Conservation (phyloP, 2,329 filamentous ascomycete species). For the Fusarium chuoi region DNA sequence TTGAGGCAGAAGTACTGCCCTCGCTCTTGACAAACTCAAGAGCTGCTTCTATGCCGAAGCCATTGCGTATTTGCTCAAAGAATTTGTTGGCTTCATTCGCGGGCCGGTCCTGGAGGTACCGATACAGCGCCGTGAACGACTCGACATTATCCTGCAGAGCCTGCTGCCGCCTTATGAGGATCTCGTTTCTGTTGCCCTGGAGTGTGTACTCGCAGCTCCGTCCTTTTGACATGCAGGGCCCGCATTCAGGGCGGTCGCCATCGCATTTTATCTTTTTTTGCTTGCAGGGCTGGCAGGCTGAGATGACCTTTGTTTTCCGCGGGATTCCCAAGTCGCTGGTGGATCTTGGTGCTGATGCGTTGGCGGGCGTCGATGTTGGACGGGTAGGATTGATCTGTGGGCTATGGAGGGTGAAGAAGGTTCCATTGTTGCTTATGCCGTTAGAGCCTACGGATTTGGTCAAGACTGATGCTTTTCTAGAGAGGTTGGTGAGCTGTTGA, state of each 20-base stretch:
- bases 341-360: fast-evolving
- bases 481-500: neutral
- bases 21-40: neutral
- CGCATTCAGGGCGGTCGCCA: neutral
- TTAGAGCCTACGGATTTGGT: neutral
- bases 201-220: neutral
- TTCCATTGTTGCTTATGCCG: neutral
- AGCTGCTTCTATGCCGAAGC: fast-evolving
- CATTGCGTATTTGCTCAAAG: neutral
- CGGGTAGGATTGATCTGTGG: neutral
- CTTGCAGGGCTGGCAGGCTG: neutral
- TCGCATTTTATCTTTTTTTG: neutral
- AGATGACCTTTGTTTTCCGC: neutral
- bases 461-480: neutral
- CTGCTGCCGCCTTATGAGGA: neutral
- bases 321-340: neutral
- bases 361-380: neutral
- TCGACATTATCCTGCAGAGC: neutral
- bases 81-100: neutral
- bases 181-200: fast-evolving
- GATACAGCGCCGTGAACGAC: neutral
- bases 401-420: neutral
- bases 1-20: fast-evolving
- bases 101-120: neutral
- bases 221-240: fast-evolving